Base-by-base conservation (phyloP, 2,329 filamentous ascomycete genomes). In the Xylaria sp. region DNA sequence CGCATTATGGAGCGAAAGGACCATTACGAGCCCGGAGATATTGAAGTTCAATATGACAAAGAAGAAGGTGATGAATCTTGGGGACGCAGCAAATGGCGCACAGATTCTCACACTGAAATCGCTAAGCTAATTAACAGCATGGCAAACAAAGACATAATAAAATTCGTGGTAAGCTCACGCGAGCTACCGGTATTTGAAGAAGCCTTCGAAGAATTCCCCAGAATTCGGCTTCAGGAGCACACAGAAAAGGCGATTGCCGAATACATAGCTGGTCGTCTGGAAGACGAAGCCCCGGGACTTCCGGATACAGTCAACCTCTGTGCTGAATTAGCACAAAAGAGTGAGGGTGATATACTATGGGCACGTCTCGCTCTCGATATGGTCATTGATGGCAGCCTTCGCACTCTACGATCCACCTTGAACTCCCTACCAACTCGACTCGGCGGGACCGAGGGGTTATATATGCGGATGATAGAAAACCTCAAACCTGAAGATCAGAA, bases 401-500 rank as follows among this genome's bases (percentile, higher is more conserved):
- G 75, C 33, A 76, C 71, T 0, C 56, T 79, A 13, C 72, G 76
- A 56, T 48, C 67, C 6, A 78, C 76, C 3, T 62, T 79, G 31
- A 72, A 79, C 62, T 77, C 76, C 0, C 64, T 79, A 18, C 78
- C 78, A 3, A 63, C 73, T 6, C 74, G 74, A 8, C 77, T 79
- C 2, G 77, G 77, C 18, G 78, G 78, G 6, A 68, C 73, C 0
- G 75, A 78, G 20, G 78, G 78, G 9, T 70, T 79, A 6, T 79
- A 79, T 48, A 79, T 79, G 76, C 74, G 73, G n/a, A 78, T 79
- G 72, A 71, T 79, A 3, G 70, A 78, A 67, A 77, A 74, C 28
- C 70, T 79, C 4, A 72, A 68, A 33, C 75, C 58, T 2, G 73
- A 76, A 41, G n/a, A 74, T n/a, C 74, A 76, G 51, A 71, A 72